phyloP scores from a whole-genome alignment of 2,329 filamentous ascomycete species.

The Diaporthe capsici region DNA sequence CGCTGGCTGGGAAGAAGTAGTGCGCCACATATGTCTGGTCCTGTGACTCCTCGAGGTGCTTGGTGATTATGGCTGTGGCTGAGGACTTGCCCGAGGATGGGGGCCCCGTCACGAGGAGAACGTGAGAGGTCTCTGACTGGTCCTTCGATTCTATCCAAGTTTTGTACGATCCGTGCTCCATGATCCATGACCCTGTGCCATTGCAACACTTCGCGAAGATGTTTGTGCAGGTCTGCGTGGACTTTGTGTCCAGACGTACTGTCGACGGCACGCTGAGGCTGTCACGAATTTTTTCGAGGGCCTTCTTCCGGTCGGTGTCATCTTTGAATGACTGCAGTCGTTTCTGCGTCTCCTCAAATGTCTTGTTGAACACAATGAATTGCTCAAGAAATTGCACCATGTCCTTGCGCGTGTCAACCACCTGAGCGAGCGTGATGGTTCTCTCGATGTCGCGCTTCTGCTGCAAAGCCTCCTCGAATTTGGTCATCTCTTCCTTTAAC shows the following conservation, averaged over 20 bases:
- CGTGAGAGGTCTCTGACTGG: constrained; percentile 17
- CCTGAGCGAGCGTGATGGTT: constrained; percentile 43
- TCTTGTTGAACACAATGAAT: constrained; percentile 40
- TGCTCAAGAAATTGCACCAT: constrained; percentile 5
- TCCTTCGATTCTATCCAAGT: background rate
- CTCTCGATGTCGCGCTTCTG: constrained; percentile 46
- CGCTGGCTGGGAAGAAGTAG: constrained; percentile 46
- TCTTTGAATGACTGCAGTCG: constrained; percentile 42
- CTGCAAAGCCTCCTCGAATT: constrained; percentile 43
- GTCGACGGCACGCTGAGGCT: constrained; percentile 41
- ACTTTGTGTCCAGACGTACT: constrained; percentile 45
- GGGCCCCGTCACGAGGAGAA: constrained; percentile 45
- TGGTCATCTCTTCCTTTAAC: constrained; percentile 43
- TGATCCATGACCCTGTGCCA: constrained; percentile 32
- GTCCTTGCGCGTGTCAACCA: background rate
- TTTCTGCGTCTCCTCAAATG: constrained; percentile 42
- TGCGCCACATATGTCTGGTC: constrained; percentile 47
- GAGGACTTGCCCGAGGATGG: constrained; percentile 46
- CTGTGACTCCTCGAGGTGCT: constrained; percentile 46
- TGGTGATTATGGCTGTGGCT: constrained; percentile 45
- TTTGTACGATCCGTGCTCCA: background rate
- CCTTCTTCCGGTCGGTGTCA: constrained; percentile 43
- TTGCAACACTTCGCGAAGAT: constrained; percentile 39
- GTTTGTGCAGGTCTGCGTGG: constrained; percentile 45
- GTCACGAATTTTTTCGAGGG: constrained; percentile 44